Conservation (phyloP, 2,329 filamentous ascomycete species). For the Laburnicola sp. region DNA sequence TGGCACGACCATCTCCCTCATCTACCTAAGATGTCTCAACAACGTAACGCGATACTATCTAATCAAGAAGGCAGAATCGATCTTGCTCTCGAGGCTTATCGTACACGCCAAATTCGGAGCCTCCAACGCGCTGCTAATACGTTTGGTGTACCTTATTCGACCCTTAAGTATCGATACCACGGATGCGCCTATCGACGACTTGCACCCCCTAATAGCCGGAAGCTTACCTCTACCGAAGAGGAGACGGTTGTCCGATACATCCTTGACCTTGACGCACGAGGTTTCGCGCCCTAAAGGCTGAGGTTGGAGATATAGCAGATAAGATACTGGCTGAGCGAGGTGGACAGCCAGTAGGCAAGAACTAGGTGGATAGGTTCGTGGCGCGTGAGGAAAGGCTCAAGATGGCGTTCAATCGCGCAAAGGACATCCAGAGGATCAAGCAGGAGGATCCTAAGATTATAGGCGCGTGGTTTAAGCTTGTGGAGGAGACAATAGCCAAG, state of each 20-base stretch:
- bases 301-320: conserved; percentile 24
- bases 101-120: conserved; percentile 6
- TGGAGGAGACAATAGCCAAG: conserved; percentile 14
- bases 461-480: conserved; percentile 13
- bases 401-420: conserved; percentile 18
- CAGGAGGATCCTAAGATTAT: conserved; percentile 12
- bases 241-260: conserved; percentile 19
- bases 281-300: conserved; percentile 13
- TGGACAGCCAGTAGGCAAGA: conserved; percentile 15
- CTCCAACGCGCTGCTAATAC: conserved; percentile 8
- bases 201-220: conserved; percentile 4
- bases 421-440: conserved; percentile 8
- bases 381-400: conserved; percentile 17
- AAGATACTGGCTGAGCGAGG: conserved; percentile 18
- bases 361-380: conserved; percentile 17
- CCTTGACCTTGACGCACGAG: conserved; percentile 18
- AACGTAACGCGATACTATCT: conserved; percentile 5
- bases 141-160: conserved; percentile 7
- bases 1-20: neutral
- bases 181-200: conserved; percentile 1
- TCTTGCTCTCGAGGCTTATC: conserved; percentile 12
- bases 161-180: conserved; percentile 3
- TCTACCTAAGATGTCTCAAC: conserved; percentile 7
- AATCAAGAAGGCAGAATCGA: conserved; percentile 12
- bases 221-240: conserved; percentile 18